Evolutionary conservation across 768 basidiomycete species (phyloP), one percentile per base, ranked within the genome.

Genomic region (Leccinum sublutescens): DNA sequence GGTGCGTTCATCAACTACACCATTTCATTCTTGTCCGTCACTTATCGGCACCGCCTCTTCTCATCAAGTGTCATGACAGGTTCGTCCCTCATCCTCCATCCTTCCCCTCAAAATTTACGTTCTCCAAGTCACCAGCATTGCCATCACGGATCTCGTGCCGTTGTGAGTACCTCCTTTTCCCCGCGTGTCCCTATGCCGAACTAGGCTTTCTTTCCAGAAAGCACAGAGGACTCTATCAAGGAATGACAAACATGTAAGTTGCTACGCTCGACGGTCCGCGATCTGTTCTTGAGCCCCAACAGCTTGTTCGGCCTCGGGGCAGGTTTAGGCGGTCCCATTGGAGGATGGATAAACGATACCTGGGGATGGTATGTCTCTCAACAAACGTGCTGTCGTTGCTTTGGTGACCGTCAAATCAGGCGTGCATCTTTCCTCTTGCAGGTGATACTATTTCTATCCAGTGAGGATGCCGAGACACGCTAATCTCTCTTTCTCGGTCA

Each of bases 161-260:
- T 74, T 98, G 88, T 91, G 68, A 78, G 88, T 78, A 1, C 34
- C 47, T 17, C 1, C 45, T 51, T 50, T 52, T 54, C 55, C 29
- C 52, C 64, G 17, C 38, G 11, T 27, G 1, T 25, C 31, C 48
- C 36, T 64, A 40, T 21, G 59, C 31, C 27, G 19, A 5, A 48
- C 47, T 61, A 51, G 50, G n/a, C 43, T 19, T 50, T 36, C 54
- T 43, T 36, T 40, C 31, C 67, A 93, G 91, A 66, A 88, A 89
- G 69, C 87, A 92, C 61, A 82, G 95, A 55, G 95, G 93, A 2
- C 74, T 96, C 9, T 96, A 94, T 68, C 96, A 98, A 72, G 95
- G 95, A 57, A 81, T 93, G 79, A 87, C 89, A 34, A 94, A 94
- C 69, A 84, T 94, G 91, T 93, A 78, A 64, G 84, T 70, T 34